Evolutionary conservation across 1,284 basidiomycete species (phyloP), one percentile per base, ranked within the genome.

Genomic region (Ceratobasidium sp.): DNA sequence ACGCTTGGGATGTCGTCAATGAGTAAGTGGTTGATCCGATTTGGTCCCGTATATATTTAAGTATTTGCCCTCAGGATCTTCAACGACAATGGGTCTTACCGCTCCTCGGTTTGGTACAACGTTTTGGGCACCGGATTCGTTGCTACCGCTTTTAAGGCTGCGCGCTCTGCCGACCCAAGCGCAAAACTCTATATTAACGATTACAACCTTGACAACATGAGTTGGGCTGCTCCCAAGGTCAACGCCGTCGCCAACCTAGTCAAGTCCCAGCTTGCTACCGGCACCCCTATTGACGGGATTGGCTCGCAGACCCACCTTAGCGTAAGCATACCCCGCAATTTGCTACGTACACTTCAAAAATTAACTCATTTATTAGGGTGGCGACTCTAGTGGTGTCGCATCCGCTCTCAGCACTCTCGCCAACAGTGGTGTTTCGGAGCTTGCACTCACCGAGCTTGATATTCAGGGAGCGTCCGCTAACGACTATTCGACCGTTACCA

Each of bases 401-500:
- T 1, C 33, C 33, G 33, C 33, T 33, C 33, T 33, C 33, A 33
- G 2, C 33, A 33, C 33, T 33, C 33, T 33, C 33, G 33, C 33
- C 33, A 33, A 33, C 33, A 33, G 33, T 33, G 33, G 33, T 33
- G 33, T 33, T 33, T 33, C 33, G 33, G 33, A 33, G 33, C 33
- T 33, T 33, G 33, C 33, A 33, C 33, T 33, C 33, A 33, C 33
- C 33, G 33, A 33, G 33, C 33, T 58, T 28, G 55, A 58, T 60
- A 9, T 49, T 5, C 61, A 60, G 33, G 46, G 61, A 23, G 72
- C 72, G 18, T 80, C 75, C 71, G 71, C 55, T 66, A 86, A 83
- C 66, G 88, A 89, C 83, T 89, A 89, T 82, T 83, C 83, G 40
- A 84, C 85, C 15, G 88, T 88, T 66, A 86, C 86, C 23, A 87